A percentile compares a stretch with the other conserved stretches of the same genome.
These are phyloP conservation scores for Tulasnella calospora DNA, from an alignment of 768 basidiomycete genomes.

Conservation along the genomic window DNA sequence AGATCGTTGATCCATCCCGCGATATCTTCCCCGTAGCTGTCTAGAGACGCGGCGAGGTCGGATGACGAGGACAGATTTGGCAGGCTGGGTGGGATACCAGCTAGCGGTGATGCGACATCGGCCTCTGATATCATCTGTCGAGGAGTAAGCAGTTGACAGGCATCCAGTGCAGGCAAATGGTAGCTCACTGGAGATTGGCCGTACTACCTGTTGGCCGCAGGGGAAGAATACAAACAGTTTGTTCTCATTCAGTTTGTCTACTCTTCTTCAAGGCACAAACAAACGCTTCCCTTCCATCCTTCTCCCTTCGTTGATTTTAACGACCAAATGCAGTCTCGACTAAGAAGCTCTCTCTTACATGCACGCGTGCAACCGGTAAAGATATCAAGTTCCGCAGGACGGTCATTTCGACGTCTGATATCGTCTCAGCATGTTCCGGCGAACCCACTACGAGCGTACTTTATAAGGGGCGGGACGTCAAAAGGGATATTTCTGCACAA, in stretches of 20 bases:
- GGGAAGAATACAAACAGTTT: constrained; percentile 3
- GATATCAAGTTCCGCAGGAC: not conserved
- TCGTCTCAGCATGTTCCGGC: not conserved
- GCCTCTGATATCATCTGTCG: not conserved
- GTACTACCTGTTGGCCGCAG: not conserved
- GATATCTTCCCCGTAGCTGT: constrained; percentile 53
- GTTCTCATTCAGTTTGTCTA: not conserved
- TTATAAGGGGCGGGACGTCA: constrained; percentile 69
- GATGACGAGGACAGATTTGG: constrained; percentile 23
- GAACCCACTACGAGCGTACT: constrained; percentile 43
- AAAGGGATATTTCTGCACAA: constrained; percentile 67
- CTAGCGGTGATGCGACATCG: not conserved
- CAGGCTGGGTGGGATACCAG: not conserved
- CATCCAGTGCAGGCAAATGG: not conserved
- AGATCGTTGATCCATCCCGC: constrained; percentile 69
- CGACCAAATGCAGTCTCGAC: not conserved
- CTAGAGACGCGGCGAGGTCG: constrained; percentile 42
- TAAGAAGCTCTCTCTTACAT: not conserved
- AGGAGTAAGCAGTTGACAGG: not conserved
- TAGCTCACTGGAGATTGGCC: not conserved
- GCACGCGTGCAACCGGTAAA: not conserved
- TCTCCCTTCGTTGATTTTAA: not conserved
- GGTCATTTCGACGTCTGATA: not conserved
- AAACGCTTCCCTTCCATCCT: not conserved
- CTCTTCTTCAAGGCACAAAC: not conserved